A percentile compares a stretch with the other conserved stretches of the same genome.
Conservation (phyloP, 305 asterid genomes). For the Salvia sclarea region DNA sequence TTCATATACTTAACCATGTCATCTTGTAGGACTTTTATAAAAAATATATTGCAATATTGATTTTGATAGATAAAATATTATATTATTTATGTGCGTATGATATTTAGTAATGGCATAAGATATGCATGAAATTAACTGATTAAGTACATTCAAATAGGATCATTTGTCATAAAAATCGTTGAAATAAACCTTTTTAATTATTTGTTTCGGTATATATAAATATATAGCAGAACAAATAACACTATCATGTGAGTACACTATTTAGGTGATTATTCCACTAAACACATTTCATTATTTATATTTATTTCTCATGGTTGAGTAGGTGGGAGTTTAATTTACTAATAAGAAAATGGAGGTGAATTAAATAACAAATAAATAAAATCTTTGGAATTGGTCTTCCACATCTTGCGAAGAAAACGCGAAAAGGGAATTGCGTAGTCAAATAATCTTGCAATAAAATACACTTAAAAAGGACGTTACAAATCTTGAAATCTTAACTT, state of each 20-base stretch:
- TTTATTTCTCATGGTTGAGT: neutral
- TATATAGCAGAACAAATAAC: neutral
- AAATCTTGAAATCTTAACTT: slow-evolving; percentile 22
- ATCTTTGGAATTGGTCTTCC: slow-evolving; percentile 21
- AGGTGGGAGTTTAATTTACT: neutral
- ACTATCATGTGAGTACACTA: neutral
- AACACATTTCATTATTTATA: neutral
- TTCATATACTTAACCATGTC: no score
- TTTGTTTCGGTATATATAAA: no score
- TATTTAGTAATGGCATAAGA: no score
- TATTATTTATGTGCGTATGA: no score
- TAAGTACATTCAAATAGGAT: no score
- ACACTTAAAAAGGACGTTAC: slow-evolving; percentile 21
- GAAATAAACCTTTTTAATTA: no score
- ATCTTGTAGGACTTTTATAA: no score
- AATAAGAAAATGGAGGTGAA: neutral
- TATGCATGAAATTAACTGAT: no score
- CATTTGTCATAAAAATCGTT: no score
- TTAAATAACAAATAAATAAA: neutral
- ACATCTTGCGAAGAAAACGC: neutral
- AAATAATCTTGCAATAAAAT: slow-evolving; percentile 22
- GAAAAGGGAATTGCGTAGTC: neutral
- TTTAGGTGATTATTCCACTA: neutral
- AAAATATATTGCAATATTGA: no score
- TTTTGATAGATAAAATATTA: no score